Evolutionary conservation across 1,139 yeast genomes (phyloP).

Genomic region (Hansenula sp.): DNA sequence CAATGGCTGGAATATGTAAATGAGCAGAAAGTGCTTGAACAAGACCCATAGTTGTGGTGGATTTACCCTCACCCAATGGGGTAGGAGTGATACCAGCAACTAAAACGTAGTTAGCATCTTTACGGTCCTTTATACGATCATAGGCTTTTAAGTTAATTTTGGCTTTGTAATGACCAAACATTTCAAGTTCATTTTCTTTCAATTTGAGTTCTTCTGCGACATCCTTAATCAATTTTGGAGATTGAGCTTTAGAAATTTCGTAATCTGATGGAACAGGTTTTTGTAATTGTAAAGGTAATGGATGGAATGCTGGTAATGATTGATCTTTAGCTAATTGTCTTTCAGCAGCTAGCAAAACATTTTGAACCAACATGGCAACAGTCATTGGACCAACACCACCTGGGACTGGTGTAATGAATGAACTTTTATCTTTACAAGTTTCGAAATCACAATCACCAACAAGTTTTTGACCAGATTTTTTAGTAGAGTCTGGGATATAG

Average conservation of each 20-base stretch:
- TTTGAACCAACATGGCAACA: conserved; percentile 74
- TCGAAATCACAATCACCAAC: conserved; percentile 78
- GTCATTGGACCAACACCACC: conserved; percentile 94
- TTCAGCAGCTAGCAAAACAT: conserved; percentile 63
- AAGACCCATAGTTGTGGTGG: conserved; percentile 75
- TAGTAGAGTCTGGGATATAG: conserved; percentile 58
- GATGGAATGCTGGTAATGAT: conserved; percentile 47
- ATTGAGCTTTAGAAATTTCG: conserved; percentile 68
- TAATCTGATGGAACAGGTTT: conserved; percentile 74
- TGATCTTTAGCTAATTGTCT: conserved; percentile 37
- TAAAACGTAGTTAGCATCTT: conserved; percentile 64
- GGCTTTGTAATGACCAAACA: conserved; percentile 71
- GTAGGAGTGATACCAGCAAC: conserved; percentile 85
- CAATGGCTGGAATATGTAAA: conserved; percentile 61
- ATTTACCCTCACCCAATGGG: conserved; percentile 79
- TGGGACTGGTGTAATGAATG: conserved; percentile 75
- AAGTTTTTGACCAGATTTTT: conserved; percentile 59
- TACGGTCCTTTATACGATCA: conserved; percentile 53
- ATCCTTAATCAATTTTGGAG: conserved; percentile 59
- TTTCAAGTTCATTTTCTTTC: conserved; percentile 58
- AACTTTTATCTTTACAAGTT: conserved; percentile 50
- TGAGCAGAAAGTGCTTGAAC: conserved; percentile 81
- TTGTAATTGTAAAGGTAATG: conserved; percentile 45
- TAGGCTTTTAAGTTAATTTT: conserved; percentile 60
- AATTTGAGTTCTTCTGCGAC: conserved; percentile 66